These are phyloP conservation scores for Solanum pennellii DNA, from an alignment of 257 asterid species.

Conservation along the genomic window DNA sequence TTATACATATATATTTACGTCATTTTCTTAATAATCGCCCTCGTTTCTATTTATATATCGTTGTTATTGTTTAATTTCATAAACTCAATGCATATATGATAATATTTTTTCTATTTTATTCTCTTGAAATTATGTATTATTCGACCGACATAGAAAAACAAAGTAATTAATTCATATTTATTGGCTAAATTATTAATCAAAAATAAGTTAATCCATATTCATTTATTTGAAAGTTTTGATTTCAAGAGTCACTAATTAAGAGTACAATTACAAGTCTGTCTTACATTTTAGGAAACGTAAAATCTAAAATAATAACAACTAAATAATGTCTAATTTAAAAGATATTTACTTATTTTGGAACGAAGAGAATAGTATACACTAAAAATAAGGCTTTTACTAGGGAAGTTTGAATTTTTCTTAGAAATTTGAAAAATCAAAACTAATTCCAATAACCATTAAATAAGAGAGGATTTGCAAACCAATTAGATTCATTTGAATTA, in stretches of 20 bases:
- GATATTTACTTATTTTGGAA: background rate
- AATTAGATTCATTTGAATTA: background rate
- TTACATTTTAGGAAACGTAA: no score
- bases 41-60: background rate
- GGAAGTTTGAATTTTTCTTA: background rate
- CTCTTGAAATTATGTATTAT: no score
- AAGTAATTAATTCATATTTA: no score
- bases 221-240: no score
- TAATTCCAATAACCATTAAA: background rate
- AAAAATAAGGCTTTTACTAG: background rate
- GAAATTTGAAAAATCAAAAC: background rate
- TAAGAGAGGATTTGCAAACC: background rate
- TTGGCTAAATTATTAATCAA: no score
- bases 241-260: background rate
- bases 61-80: rapidly evolving
- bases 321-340: rapidly evolving
- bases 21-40: background rate
- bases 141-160: background rate
- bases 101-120: rapidly evolving
- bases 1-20: background rate
- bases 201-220: background rate
- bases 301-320: no score
- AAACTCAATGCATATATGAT: no score
- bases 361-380: background rate
- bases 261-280: background rate